A percentile compares a stretch with the other conserved stretches of the same genome.
These are phyloP conservation scores for Mycena sanguinolenta DNA, from an alignment of 768 basidiomycete species.

Conservation along the genomic window DNA sequence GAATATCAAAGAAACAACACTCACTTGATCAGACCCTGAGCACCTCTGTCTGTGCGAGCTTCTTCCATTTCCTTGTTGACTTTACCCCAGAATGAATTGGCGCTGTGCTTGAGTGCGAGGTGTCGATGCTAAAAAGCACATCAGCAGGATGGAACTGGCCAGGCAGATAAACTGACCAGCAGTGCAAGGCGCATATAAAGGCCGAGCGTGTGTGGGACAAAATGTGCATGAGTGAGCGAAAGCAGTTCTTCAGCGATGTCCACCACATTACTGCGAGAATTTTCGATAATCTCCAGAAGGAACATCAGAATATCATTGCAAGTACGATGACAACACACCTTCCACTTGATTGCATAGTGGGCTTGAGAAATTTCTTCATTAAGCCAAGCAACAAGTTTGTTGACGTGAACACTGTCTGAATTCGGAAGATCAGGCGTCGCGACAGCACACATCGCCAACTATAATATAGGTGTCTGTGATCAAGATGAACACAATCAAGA, in stretches of 20 bases:
- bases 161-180: constrained; percentile 9
- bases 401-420: constrained; percentile 8
- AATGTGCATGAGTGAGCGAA: constrained; percentile 7
- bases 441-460: constrained; percentile 18
- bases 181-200: constrained; percentile 19
- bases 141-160: not conserved
- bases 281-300: constrained; percentile 13
- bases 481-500: not conserved
- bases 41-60: not conserved
- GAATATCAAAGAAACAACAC: not conserved
- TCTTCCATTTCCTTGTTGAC: constrained; percentile 13
- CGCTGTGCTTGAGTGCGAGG: constrained; percentile 1
- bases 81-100: constrained; percentile 17
- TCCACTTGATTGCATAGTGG: constrained; percentile 19
- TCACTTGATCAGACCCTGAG: constrained; percentile 8
- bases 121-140: not conserved
- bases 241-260: not conserved
- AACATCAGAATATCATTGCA: not conserved
- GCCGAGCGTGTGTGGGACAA: constrained; percentile 10
- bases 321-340: not conserved
- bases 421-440: constrained; percentile 8
- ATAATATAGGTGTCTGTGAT: not conserved
- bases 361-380: constrained; percentile 12
- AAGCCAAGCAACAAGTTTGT: constrained; percentile 6
- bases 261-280: not conserved